Percentiles rank a stretch among this genome's conserved stretches.
These are phyloP conservation scores for Lachancea thermotolerans DNA, from an alignment of 805 yeast species.

Conservation along the genomic window DNA sequence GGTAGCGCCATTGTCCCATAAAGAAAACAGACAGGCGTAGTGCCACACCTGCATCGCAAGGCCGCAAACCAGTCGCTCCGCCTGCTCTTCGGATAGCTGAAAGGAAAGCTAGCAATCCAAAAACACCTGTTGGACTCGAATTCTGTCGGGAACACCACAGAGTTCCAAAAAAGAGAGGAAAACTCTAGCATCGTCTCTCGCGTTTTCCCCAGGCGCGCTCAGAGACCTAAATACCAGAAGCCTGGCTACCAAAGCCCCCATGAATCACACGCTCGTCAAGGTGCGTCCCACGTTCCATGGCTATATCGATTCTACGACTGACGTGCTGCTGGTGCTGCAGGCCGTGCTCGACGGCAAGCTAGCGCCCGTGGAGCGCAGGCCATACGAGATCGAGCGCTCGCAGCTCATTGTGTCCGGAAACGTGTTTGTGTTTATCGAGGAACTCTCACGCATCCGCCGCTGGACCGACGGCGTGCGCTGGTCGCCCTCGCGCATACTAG, in stretches of 20 bases:
- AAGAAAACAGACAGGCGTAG: too few relatives aligned
- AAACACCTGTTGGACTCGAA: too few relatives aligned
- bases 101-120: too few relatives aligned
- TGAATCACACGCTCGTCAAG: conserved; percentile 10
- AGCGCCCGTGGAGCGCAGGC: conserved; percentile 64
- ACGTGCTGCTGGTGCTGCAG: conserved; percentile 75
- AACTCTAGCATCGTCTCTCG: too few relatives aligned
- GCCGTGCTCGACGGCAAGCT: conserved; percentile 62
- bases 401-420: conserved; percentile 66
- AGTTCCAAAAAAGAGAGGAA: not conserved
- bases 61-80: too few relatives aligned
- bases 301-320: conserved; percentile 73
- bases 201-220: not conserved
- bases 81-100: too few relatives aligned
- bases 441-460: conserved; percentile 73
- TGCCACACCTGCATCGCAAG: too few relatives aligned
- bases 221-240: not conserved
- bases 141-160: too few relatives aligned
- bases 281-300: conserved; percentile 58
- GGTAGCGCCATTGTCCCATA: too few relatives aligned
- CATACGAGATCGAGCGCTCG: conserved; percentile 70
- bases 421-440: conserved; percentile 80
- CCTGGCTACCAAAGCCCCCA: not conserved
- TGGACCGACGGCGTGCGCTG: conserved; percentile 98
- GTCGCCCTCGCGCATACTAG: conserved; percentile 86